Evolutionary conservation across 257 asterid genomes (phyloP).

Genomic region (Solanum sejunctum): DNA sequence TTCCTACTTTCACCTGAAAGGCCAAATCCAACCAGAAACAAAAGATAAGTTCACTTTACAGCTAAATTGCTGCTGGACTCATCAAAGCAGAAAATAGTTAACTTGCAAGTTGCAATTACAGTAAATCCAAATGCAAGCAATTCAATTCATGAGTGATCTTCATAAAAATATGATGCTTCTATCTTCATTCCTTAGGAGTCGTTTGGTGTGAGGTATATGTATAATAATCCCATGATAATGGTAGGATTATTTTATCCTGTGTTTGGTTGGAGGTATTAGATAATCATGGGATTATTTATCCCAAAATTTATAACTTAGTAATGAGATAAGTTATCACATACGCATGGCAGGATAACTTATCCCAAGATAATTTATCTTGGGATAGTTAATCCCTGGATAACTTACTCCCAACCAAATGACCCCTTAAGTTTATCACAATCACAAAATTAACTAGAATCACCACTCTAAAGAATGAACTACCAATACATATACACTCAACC

Average conservation of each 20-base stretch:
- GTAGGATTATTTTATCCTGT: too few species aligned
- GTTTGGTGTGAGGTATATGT: too few species aligned
- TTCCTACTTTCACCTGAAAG: slow-evolving; percentile 35
- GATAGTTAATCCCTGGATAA: too few species aligned
- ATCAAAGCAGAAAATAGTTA: not conserved
- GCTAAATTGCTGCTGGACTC: not conserved
- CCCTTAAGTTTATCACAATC: not conserved
- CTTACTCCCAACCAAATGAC: too few species aligned
- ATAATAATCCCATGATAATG: too few species aligned
- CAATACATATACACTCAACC: not conserved
- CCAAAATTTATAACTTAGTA: too few species aligned
- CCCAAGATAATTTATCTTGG: too few species aligned
- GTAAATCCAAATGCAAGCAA: not conserved
- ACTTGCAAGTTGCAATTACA: not conserved
- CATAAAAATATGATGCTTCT: not conserved
- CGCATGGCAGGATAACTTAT: too few species aligned
- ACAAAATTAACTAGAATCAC: not conserved
- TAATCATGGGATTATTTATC: too few species aligned
- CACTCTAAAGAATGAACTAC: not conserved
- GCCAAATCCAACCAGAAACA: not conserved
- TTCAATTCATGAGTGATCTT: not conserved
- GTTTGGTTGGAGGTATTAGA: too few species aligned
- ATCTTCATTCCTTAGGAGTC: not conserved
- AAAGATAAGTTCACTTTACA: not conserved
- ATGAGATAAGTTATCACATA: too few species aligned